Percentiles rank a stretch among this genome's conserved stretches.
Evolutionary conservation across 768 basidiomycete genomes (phyloP).

Genomic region (Xerocomus spinulosus): DNA sequence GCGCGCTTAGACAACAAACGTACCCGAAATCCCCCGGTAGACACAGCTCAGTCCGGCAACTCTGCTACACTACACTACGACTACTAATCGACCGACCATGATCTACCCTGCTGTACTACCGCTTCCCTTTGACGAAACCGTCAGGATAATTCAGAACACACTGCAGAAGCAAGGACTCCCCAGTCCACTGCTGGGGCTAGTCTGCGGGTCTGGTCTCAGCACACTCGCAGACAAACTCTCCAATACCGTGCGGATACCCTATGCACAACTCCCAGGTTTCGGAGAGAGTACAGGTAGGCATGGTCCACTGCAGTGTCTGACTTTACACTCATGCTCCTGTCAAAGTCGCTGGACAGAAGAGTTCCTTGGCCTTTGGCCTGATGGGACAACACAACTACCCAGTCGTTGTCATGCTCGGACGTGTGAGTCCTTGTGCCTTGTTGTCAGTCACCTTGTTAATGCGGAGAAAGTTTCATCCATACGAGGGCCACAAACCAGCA

Average conservation of each 20-base stretch:
- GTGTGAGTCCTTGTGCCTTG: constrained; percentile 43
- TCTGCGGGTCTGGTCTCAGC: constrained; percentile 83
- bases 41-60: too few relatives aligned
- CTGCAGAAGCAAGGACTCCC: constrained; percentile 33
- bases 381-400: constrained; percentile 66
- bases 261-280: constrained; percentile 68
- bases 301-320: background rate
- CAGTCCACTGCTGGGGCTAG: constrained; percentile 70
- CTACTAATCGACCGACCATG: constrained; percentile 1
- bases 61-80: background rate
- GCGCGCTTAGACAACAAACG: too few relatives aligned
- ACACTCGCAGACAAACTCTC: constrained; percentile 63
- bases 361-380: constrained; percentile 74
- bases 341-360: constrained; percentile 77
- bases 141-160: constrained; percentile 27
- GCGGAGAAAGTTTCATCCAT: constrained; percentile 65
- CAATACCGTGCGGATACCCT: constrained; percentile 57
- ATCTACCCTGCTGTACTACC: constrained; percentile 2
- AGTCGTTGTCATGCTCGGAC: constrained; percentile 85
- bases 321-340: background rate
- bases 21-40: too few relatives aligned
- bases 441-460: constrained; percentile 2
- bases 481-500: constrained; percentile 73
- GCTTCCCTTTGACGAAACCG: constrained; percentile 26
- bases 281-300: constrained; percentile 66